phyloP scores from a whole-genome alignment of 2,329 filamentous ascomycete genomes.

The Geosmithia morbida region DNA sequence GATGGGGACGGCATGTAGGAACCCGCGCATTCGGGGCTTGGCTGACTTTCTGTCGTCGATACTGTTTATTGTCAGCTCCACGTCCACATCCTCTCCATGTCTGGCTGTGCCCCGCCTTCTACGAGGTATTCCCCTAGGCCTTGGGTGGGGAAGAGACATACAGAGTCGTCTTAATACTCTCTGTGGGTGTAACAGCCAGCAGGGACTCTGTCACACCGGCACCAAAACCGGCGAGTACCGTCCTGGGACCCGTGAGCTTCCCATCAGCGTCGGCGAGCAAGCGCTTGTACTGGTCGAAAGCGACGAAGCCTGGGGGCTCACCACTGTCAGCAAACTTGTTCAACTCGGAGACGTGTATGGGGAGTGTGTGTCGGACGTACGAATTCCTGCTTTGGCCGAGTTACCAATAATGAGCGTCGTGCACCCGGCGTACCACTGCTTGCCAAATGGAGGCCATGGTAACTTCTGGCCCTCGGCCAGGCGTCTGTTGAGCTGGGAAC shows the following conservation, averaged over 20 bases:
- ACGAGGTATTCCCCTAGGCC: not conserved
- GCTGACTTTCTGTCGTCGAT: constrained; percentile 88
- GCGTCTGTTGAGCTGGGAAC: constrained; percentile 80
- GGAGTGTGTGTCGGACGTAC: constrained; percentile 33
- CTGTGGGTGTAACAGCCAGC: constrained; percentile 88
- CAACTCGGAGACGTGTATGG: not conserved
- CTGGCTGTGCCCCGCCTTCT: not conserved
- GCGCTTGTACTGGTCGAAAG: constrained; percentile 87
- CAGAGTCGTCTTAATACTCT: constrained; percentile 96
- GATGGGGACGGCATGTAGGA: constrained; percentile 76
- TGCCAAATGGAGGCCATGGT: constrained; percentile 86
- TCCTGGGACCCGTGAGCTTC: constrained; percentile 78
- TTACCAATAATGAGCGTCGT: constrained; percentile 96
- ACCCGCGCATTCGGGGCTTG: constrained; percentile 79
- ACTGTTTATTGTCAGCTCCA: constrained; percentile 21
- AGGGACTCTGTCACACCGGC: constrained; percentile 90
- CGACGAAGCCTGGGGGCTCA: constrained; percentile 49
- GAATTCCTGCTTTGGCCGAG: constrained; percentile 87
- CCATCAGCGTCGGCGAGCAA: constrained; percentile 72
- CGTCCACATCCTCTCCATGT: not conserved
- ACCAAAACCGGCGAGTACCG: constrained; percentile 85
- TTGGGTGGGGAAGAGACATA: constrained; percentile 13
- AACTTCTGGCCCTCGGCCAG: constrained; percentile 74
- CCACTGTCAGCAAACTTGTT: not conserved
- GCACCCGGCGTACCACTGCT: constrained; percentile 95